Evolutionary conservation across 2,329 filamentous ascomycete species (phyloP).

Genomic region (Neospermospora avenae): DNA sequence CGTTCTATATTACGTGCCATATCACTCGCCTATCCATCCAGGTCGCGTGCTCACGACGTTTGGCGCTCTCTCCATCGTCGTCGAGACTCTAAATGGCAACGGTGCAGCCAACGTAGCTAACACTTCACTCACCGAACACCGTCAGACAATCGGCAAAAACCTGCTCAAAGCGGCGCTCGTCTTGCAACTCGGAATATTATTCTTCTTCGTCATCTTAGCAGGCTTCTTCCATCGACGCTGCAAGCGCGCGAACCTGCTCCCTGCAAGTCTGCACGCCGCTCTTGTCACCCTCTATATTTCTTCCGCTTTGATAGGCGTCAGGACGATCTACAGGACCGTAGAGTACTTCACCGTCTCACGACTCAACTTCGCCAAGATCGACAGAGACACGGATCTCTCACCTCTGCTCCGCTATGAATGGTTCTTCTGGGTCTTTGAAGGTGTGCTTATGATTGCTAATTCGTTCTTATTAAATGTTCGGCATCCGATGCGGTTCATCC

Average conservation of each 20-base stretch:
- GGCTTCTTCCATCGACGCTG: constrained; percentile 48
- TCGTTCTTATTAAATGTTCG: constrained; percentile 47
- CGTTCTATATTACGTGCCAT: constrained; percentile 58
- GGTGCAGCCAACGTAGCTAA: constrained; percentile 49
- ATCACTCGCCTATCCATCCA: constrained; percentile 51
- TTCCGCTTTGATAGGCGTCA: constrained; percentile 46
- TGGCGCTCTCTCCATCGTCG: constrained; percentile 43
- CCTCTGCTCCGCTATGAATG: constrained; percentile 54
- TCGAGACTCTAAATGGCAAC: constrained; percentile 48
- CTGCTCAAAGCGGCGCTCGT: constrained; percentile 50
- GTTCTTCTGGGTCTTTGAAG: constrained; percentile 59
- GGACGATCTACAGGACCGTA: constrained; percentile 56
- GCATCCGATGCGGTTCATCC: constrained; percentile 51
- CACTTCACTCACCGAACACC: constrained; percentile 37
- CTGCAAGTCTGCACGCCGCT: constrained; percentile 27
- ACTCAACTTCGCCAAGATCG: constrained; percentile 37
- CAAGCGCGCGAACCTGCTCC: constrained; percentile 33
- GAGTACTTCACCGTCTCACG: constrained; percentile 53
- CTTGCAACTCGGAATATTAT: constrained; percentile 53
- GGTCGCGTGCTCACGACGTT: constrained; percentile 46
- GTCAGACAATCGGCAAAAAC: constrained; percentile 42
- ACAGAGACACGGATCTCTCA: constrained; percentile 37
- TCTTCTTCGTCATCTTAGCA: constrained; percentile 47
- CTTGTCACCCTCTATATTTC: constrained; percentile 51
- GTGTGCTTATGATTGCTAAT: constrained; percentile 50